These are phyloP conservation scores for Helicocarpus griseus DNA, from an alignment of 2,329 filamentous ascomycete genomes.

Conservation along the genomic window DNA sequence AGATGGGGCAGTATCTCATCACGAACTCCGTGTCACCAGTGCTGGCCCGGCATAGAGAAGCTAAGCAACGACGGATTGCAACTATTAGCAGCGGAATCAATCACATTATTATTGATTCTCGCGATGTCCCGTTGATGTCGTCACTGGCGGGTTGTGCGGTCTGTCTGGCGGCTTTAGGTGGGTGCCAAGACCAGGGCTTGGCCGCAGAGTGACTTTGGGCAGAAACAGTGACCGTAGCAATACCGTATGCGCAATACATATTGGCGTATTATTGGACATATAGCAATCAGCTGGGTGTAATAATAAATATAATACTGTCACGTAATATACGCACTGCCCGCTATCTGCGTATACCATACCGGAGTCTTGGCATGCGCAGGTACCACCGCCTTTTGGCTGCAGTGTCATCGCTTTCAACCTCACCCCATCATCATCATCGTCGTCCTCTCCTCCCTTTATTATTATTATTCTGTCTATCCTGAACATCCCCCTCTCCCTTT, in stretches of 20 bases:
- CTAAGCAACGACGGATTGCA: too few relatives aligned
- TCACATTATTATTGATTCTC: too few relatives aligned
- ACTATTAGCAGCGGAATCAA: too few relatives aligned
- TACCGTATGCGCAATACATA: neutral
- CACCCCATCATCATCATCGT: neutral
- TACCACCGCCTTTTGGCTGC: neutral
- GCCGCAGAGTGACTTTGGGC: neutral
- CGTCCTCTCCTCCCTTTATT: neutral
- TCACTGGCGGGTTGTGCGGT: neutral
- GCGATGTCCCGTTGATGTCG: too few relatives aligned
- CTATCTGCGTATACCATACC: neutral
- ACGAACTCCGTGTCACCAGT: too few relatives aligned
- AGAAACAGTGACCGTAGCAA: neutral
- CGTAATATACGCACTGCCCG: neutral
- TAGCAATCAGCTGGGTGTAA: neutral
- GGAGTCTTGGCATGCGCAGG: neutral
- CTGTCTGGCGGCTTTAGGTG: too few relatives aligned
- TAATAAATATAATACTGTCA: neutral
- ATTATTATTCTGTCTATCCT: neutral
- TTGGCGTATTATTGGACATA: too few relatives aligned
- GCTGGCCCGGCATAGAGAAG: too few relatives aligned
- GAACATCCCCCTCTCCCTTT: neutral
- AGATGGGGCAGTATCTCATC: too few relatives aligned
- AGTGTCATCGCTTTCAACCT: neutral
- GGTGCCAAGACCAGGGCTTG: neutral